Conservation (phyloP, 2,329 filamentous ascomycete genomes). For the Rhynchosporium secalis region DNA sequence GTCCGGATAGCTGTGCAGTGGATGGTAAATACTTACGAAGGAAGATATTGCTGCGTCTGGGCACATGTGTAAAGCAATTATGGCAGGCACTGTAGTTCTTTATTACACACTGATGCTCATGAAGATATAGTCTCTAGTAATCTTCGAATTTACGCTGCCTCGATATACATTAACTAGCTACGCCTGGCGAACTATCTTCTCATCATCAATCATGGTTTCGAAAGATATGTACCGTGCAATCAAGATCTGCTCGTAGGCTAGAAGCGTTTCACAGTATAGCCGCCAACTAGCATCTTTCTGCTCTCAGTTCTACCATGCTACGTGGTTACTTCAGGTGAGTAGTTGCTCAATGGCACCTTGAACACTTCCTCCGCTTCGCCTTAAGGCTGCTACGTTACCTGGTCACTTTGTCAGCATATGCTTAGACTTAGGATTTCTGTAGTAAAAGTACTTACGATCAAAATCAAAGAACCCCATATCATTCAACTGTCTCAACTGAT, state of each 20-base stretch:
- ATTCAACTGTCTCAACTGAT: slow-evolving; percentile 88
- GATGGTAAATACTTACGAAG: too few relatives aligned
- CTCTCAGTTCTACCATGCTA: background rate
- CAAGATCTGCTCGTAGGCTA: background rate
- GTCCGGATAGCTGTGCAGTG: too few relatives aligned
- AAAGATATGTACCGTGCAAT: slow-evolving; percentile 2
- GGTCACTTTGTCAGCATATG: background rate
- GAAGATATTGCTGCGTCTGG: too few relatives aligned
- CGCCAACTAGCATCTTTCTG: background rate
- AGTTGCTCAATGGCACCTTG: slow-evolving; percentile 86
- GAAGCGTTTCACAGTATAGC: background rate
- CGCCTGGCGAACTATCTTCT: background rate
- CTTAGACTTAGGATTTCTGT: background rate
- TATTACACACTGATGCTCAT: too few relatives aligned
- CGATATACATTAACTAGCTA: background rate
- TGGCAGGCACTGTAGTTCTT: too few relatives aligned
- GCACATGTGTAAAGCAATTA: too few relatives aligned
- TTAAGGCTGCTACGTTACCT: slow-evolving; percentile 80
- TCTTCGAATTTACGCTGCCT: background rate
- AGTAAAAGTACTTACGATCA: slow-evolving; percentile 64
- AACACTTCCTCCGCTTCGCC: slow-evolving; percentile 88
- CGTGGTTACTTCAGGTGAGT: slow-evolving; percentile 41
- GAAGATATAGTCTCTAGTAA: too few relatives aligned
- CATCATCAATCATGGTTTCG: background rate
- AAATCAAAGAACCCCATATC: slow-evolving; percentile 99